Evolutionary conservation across 2,329 filamentous ascomycete genomes (phyloP).

Genomic region (Colletotrichum abscissum): DNA sequence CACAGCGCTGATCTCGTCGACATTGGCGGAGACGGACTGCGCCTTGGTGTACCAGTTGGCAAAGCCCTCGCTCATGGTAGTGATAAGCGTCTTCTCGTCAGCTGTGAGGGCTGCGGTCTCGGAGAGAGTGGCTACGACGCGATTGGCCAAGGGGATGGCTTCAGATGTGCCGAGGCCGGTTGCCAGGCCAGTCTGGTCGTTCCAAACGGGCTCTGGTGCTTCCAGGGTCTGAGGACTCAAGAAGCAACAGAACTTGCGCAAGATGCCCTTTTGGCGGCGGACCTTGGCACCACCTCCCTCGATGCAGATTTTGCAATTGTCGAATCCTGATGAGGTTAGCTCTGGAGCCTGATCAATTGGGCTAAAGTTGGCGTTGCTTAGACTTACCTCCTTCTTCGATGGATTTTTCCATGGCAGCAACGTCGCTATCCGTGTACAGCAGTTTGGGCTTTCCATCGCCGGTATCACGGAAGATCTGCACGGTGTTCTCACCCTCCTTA

Average conservation of each 20-base stretch:
- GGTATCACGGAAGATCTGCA: not conserved
- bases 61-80: not conserved
- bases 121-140: not conserved
- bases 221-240: not conserved
- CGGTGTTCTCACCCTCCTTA: not conserved
- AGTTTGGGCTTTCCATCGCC: not conserved
- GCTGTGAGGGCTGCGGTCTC: not conserved
- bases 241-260: not conserved
- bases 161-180: not conserved
- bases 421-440: not conserved
- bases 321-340: not conserved
- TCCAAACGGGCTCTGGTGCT: not conserved
- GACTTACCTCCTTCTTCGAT: not conserved
- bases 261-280: not conserved
- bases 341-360: not conserved
- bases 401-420: not conserved
- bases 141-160: not conserved
- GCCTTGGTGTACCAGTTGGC: not conserved
- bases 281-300: not conserved
- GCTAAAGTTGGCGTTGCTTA: not conserved
- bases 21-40: not conserved
- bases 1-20: not conserved
- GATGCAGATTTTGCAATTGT: not conserved
- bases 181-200: not conserved
- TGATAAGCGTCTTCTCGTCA: not conserved